Evolutionary conservation across 75 land plant species (phyloP), one percentile per base, ranked within the genome.

Genomic region (Azolla pinnata): DNA sequence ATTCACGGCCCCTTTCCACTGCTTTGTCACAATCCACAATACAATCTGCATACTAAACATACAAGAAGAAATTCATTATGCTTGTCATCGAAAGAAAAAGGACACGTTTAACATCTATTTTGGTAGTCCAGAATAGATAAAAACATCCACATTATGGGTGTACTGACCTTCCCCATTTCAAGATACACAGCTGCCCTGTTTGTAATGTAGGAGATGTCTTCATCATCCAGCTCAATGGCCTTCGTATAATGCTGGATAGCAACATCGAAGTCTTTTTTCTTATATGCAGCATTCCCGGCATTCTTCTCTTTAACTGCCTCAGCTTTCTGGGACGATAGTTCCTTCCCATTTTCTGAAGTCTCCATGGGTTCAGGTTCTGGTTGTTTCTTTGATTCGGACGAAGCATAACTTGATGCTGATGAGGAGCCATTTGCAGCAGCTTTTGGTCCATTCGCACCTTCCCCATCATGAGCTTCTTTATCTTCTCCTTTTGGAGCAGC

Each of bases 181-280:
- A 93, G 61, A 54, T 88, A 88, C 2, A 85, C 90, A 17, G 98
- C 98, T 61, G 98, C 98, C 20, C 98, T 75, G 64, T 93, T 93
- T 0, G 90, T 93, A n/a, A 88, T 47, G 64, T 54, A 93, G 1
- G 98, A 93, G 16, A 93, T 88, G 61, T 93, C 98, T 65, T 93
- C 90, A 56, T 83, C 96, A 51, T 93, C 89, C 20, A 93, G 62
- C 64, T 93, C 98, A 33, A 81, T 32, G 0, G 98, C 96, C 17
- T 71, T 78, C 0, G 81, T 74, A 57, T 88, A 93, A 50, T 85
- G 88, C 47, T 57, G 54, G 38, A 93, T 81, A 0, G 98, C 98
- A 1, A 52, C 69, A 32, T 83, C 87, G 49, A 88, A 88, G 57
- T 93, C 83, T 76, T 92, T 92, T 72, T 88, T 92, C 74, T 92